Conservation (phyloP, 116 monocot species). For the Thalassia testudinum region DNA sequence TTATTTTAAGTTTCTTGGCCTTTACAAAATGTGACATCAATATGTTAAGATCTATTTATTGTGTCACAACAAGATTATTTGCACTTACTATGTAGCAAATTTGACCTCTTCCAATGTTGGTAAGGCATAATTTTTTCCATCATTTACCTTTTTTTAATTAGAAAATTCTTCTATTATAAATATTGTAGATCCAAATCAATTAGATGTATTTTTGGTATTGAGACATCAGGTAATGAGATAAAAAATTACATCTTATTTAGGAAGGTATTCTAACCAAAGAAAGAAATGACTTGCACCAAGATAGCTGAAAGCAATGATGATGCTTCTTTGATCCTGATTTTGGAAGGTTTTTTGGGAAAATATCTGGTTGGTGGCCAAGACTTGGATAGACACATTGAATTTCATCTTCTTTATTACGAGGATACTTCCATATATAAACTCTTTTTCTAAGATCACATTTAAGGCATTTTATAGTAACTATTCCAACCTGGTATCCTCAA, state of each 20-base stretch:
- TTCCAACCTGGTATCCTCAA: no score
- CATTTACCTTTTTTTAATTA: conserved; percentile 8
- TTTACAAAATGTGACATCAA: neutral
- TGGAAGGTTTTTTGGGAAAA: neutral
- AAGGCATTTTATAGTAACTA: no score
- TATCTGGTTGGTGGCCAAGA: neutral
- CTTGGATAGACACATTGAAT: neutral
- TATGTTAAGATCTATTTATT: neutral
- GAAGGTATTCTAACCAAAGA: conserved; percentile 7
- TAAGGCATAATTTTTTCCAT: neutral
- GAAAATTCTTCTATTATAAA: conserved; percentile 1
- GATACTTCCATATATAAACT: neutral
- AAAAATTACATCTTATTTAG: conserved; percentile 3
- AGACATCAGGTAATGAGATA: conserved; percentile 9
- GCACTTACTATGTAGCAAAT: neutral
- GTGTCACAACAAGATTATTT: neutral
- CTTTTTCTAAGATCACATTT: neutral
- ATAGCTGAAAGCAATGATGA: neutral
- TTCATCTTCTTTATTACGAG: neutral
- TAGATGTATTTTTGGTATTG: neutral
- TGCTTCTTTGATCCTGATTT: neutral
- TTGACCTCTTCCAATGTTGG: neutral
- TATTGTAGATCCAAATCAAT: neutral
- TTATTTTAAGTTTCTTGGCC: neutral
- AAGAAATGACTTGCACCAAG: neutral